Base-by-base conservation (phyloP, 2,329 filamentous ascomycete genomes). In the Keithomyces neogunnii region DNA sequence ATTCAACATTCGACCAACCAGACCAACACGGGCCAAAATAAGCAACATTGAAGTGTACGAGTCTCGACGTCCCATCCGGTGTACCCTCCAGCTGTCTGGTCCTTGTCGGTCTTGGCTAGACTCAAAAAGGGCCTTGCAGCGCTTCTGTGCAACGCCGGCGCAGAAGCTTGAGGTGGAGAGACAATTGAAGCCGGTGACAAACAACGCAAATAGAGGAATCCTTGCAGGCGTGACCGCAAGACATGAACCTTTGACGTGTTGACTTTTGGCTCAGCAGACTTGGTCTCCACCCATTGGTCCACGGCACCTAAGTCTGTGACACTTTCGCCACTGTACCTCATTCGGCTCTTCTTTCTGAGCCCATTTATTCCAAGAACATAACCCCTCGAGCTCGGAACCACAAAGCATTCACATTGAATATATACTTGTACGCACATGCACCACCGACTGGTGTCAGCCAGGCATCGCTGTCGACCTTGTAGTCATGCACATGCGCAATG, bases 401-500 rank as follows among this genome's bases (percentile, higher is more conserved):
- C 40, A 30, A 29, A 9, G 33, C 19, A 28, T 26, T 19, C 3
- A 11, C n/a, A 44, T 13, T 44, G 10, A 29, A 44, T 44, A 4
- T 44, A 44, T 44, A 44, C 11, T 10, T 11, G 26, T 1, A 19
- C 29, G 3, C 40, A 4, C 26, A 9, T 10, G 6, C 26, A 26
- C 28, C 40, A 5, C 26, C 28, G 10, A 13, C 28, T 30, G 29
- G 5, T 44, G 40, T 26, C 28, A 5, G 1, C 26, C 19, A 9
- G 6, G n/a, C 26, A 3, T 30, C 28, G 5, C 5, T 6, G n/a
- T 29, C 40, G 11, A 44, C n/a, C 40, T 26, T 44, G 40, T 10
- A 3, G 40, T 44, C 26, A 44, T 44, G 43, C 8, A 49, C 45
- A 9, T 40, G 6, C 32, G 39, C 42, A 26, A 55, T 53, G 53